phyloP scores from a whole-genome alignment of 768 basidiomycete genomes.

The Boletus rubropictus region DNA sequence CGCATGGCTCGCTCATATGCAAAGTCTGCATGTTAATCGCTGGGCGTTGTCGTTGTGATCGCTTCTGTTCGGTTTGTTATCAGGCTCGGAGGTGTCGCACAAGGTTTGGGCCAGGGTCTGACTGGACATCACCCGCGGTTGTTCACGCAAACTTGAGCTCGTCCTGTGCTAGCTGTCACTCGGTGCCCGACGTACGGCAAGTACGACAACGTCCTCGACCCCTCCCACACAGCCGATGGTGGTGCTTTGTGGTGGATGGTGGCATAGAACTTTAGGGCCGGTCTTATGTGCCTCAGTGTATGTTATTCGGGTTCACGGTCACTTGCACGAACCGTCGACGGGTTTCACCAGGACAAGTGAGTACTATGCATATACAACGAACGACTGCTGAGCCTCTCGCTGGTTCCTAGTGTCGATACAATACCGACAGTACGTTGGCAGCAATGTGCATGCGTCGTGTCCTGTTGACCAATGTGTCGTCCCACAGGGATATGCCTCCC shows the following conservation, averaged over 20 bases:
- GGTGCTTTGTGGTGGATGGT: constrained; percentile 1
- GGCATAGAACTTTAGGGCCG: constrained; percentile 27
- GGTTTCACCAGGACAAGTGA: constrained; percentile 10
- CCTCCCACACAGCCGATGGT: not conserved
- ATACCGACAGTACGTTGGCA: constrained; percentile 26
- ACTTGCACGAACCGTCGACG: constrained; percentile 1
- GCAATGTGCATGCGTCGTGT: constrained; percentile 7
- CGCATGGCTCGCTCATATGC: not conserved
- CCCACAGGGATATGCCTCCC: constrained; percentile 88
- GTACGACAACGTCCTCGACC: too few relatives aligned
- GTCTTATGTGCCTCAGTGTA: constrained; percentile 3
- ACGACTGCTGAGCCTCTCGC: not conserved
- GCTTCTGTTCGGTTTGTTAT: constrained; percentile 4
- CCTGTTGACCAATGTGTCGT: constrained; percentile 7
- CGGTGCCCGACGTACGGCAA: constrained; percentile 12
- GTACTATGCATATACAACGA: constrained; percentile 1
- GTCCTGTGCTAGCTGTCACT: not conserved
- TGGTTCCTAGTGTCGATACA: constrained; percentile 21
- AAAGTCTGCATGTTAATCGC: not conserved
- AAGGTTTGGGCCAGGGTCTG: constrained; percentile 4
- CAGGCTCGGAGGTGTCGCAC: constrained; percentile 1
- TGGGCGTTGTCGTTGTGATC: not conserved
- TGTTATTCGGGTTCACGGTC: constrained; percentile 1
- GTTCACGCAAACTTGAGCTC: not conserved
- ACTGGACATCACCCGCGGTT: not conserved